Percentiles rank a stretch among this genome's conserved stretches.
These are phyloP conservation scores for Albophoma yamanashiensis DNA, from an alignment of 2,329 filamentous ascomycete genomes.

Conservation along the genomic window DNA sequence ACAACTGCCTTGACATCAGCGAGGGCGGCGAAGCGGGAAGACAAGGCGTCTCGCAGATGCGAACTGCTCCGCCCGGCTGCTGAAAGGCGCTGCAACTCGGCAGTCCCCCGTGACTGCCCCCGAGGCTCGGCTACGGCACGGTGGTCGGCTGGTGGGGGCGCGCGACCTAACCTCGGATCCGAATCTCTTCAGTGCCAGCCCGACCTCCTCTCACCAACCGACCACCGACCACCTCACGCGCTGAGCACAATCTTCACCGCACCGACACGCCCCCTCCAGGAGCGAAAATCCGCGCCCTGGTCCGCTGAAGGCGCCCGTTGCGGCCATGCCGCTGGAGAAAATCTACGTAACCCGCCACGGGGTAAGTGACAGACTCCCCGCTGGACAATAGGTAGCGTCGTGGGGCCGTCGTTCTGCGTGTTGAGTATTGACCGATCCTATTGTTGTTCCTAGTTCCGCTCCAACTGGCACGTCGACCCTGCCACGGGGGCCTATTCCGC, in stretches of 20 bases:
- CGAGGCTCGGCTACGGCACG: neutral
- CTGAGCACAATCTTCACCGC: neutral
- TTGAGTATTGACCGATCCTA: slow-evolving; percentile 5
- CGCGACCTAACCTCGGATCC: neutral
- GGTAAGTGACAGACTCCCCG: slow-evolving; percentile 36
- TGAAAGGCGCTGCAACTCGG: too few species aligned
- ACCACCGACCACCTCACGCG: neutral
- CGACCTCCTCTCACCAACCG: neutral
- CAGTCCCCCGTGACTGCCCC: too few species aligned
- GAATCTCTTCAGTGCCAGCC: neutral
- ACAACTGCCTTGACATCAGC: neutral
- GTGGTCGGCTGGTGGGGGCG: neutral
- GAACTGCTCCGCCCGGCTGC: too few species aligned
- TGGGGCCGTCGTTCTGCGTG: neutral
- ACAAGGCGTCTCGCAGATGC: too few species aligned
- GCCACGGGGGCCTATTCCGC: slow-evolving; percentile 68
- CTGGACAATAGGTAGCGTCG: neutral
- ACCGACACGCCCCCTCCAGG: neutral
- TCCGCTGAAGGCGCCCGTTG: neutral
- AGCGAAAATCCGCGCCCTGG: neutral
- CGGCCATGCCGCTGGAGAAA: slow-evolving; percentile 51
- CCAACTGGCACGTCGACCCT: slow-evolving; percentile 79
- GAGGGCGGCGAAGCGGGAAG: neutral
- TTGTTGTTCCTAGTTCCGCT: slow-evolving; percentile 58
- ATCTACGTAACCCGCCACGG: slow-evolving; percentile 69